Percentiles rank a stretch among this genome's conserved stretches.
phyloP scores from a whole-genome alignment of 164 flowering plant species.

The Protea cynaroides region DNA sequence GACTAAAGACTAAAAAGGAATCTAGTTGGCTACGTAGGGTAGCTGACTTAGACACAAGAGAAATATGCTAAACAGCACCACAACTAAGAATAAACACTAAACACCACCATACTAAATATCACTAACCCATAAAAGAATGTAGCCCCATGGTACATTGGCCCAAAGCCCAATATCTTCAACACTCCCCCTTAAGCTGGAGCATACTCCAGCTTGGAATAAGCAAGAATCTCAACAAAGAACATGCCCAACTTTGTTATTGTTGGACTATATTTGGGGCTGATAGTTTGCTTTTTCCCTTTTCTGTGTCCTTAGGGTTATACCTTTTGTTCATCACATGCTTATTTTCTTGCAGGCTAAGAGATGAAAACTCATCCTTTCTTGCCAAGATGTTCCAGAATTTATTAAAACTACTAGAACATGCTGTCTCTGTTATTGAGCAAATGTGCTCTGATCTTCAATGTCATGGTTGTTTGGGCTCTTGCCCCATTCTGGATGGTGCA shows the following conservation, averaged over 20 bases:
- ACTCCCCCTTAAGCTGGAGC: too few relatives aligned
- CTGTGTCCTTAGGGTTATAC: neutral
- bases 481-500: conserved; percentile 23
- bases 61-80: too few relatives aligned
- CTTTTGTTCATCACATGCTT: conserved; percentile 4
- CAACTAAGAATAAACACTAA: too few relatives aligned
- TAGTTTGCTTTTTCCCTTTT: neutral
- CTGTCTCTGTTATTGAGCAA: conserved; percentile 38
- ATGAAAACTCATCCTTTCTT: conserved; percentile 35
- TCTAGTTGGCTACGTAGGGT: too few relatives aligned
- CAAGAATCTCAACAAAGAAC: too few relatives aligned
- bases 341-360: conserved; percentile 44
- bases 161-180: too few relatives aligned
- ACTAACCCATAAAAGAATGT: too few relatives aligned
- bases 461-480: conserved; percentile 31
- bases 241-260: neutral
- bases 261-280: neutral
- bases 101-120: too few relatives aligned
- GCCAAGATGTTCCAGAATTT: conserved; percentile 37
- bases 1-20: too few relatives aligned
- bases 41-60: too few relatives aligned
- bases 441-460: conserved; percentile 24
- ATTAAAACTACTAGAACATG: conserved; percentile 38
- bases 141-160: too few relatives aligned
- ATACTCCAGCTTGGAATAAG: too few relatives aligned